These are phyloP conservation scores for Zancudomyces culisetae DNA, from an alignment of 371 early-diverging fungal genomes.

Conservation along the genomic window DNA sequence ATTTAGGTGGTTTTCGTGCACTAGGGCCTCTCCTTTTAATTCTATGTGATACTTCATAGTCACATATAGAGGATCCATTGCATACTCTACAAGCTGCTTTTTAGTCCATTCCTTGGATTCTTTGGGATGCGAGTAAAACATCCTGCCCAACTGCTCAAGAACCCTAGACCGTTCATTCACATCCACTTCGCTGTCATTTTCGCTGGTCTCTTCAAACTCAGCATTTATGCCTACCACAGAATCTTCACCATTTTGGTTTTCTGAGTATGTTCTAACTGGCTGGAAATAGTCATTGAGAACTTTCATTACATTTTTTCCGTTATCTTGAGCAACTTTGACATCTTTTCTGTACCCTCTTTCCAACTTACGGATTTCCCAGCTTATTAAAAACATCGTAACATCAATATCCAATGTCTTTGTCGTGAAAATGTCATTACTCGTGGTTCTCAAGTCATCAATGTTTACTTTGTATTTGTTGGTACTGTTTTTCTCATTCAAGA, in stretches of 20 bases:
- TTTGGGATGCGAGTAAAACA: not conserved
- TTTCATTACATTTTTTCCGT: not conserved
- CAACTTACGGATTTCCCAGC: slow-evolving; percentile 17
- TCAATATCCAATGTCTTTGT: slow-evolving; percentile 16
- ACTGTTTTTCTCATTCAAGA: slow-evolving; percentile 13
- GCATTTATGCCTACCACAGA: too few relatives aligned
- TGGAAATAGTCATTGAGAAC: not conserved
- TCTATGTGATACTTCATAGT: not conserved
- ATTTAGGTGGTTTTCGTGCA: not conserved
- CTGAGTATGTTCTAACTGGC: not conserved
- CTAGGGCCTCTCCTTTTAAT: not conserved
- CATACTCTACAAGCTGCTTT: not conserved
- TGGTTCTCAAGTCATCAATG: too few relatives aligned
- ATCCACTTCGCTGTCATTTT: not conserved
- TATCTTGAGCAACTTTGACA: not conserved
- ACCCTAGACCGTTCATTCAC: not conserved
- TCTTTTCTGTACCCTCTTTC: not conserved
- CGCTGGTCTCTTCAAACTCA: not conserved
- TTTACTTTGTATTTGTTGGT: slow-evolving; percentile 9
- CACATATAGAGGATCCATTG: not conserved
- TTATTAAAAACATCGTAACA: slow-evolving; percentile 21
- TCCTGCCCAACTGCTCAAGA: not conserved
- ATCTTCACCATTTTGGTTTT: not conserved
- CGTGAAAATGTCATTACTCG: slow-evolving; percentile 15
- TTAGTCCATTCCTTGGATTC: not conserved